Conservation (phyloP, 1,284 basidiomycete genomes). For the Sporisorium scitamineum region DNA sequence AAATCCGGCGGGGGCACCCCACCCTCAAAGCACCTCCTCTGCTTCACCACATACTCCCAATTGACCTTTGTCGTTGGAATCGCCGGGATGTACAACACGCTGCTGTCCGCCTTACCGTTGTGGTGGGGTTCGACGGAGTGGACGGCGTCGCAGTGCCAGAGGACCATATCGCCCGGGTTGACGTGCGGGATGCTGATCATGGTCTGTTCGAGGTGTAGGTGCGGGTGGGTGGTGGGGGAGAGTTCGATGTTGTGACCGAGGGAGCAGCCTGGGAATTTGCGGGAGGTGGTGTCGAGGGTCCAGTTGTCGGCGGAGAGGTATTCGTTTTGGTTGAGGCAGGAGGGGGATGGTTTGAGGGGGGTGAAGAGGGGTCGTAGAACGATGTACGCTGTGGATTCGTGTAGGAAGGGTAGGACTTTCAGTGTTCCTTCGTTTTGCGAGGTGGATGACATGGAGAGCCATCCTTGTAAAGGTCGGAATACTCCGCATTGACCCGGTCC, state of each 20-base stretch:
- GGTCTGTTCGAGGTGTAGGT: constrained; percentile 76
- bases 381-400: constrained; percentile 80
- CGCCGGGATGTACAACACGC: constrained; percentile 83
- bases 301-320: constrained; percentile 48
- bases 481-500: constrained; percentile 76
- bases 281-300: constrained; percentile 74
- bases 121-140: constrained; percentile 80
- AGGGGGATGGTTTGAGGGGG: constrained; percentile 49
- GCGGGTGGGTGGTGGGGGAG: constrained; percentile 77
- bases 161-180: constrained; percentile 81
- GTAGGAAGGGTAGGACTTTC: constrained; percentile 80
- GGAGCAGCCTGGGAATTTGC: constrained; percentile 75
- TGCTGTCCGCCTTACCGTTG: constrained; percentile 76
- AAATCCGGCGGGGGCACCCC: constrained; percentile 80
- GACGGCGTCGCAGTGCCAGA: constrained; percentile 84
- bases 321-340: constrained; percentile 7
- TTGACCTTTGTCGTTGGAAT: constrained; percentile 78
- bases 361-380: constrained; percentile 83
- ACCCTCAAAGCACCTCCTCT: constrained; percentile 74
- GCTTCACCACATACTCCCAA: constrained; percentile 76
- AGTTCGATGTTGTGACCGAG: constrained; percentile 78
- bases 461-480: constrained; percentile 82
- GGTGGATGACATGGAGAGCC: constrained; percentile 75
- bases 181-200: constrained; percentile 78
- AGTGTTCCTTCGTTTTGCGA: constrained; percentile 80